Conservation (phyloP, 1,284 basidiomycete species). For the Cutaneotrichosporon curvatum region DNA sequence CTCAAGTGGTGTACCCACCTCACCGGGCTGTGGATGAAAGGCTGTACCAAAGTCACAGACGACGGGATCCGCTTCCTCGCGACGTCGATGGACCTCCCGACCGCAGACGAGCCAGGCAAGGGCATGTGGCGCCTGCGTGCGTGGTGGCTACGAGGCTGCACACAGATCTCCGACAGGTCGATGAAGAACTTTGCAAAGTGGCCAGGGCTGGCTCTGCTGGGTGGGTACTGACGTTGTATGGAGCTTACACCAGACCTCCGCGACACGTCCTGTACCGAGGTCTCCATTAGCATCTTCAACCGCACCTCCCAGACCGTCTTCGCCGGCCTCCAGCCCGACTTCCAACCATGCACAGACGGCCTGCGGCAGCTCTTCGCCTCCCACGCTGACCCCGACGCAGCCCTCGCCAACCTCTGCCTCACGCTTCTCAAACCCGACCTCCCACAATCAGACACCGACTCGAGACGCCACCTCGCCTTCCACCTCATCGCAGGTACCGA, state of each 20-base stretch:
- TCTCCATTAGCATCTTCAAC: constrained; percentile 27
- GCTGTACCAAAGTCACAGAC: constrained; percentile 25
- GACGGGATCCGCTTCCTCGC: constrained; percentile 28
- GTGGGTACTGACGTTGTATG: constrained; percentile 16
- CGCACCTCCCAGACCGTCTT: constrained; percentile 19
- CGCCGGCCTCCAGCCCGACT: constrained; percentile 19
- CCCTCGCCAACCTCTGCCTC: constrained; percentile 22
- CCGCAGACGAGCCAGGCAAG: constrained; percentile 5
- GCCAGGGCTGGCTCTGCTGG: constrained; percentile 34
- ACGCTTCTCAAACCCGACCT: constrained; percentile 22
- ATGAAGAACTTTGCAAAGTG: constrained; percentile 30
- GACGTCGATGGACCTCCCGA: constrained; percentile 14
- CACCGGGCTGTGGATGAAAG: constrained; percentile 30
- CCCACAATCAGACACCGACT: neutral
- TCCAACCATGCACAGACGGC: constrained; percentile 31
- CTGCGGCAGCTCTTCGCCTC: constrained; percentile 24
- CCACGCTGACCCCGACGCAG: constrained; percentile 11
- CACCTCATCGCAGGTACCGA: constrained; percentile 13
- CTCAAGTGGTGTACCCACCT: constrained; percentile 32
- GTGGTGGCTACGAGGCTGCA: constrained; percentile 23
- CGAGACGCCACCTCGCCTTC: constrained; percentile 9
- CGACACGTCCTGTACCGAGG: constrained; percentile 31
- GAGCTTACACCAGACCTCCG: constrained; percentile 25
- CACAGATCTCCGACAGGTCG: constrained; percentile 22
- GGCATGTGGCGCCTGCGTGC: constrained; percentile 28